phyloP scores from a whole-genome alignment of 2,329 filamentous ascomycete genomes.

The Sclerotinia spermophila region DNA sequence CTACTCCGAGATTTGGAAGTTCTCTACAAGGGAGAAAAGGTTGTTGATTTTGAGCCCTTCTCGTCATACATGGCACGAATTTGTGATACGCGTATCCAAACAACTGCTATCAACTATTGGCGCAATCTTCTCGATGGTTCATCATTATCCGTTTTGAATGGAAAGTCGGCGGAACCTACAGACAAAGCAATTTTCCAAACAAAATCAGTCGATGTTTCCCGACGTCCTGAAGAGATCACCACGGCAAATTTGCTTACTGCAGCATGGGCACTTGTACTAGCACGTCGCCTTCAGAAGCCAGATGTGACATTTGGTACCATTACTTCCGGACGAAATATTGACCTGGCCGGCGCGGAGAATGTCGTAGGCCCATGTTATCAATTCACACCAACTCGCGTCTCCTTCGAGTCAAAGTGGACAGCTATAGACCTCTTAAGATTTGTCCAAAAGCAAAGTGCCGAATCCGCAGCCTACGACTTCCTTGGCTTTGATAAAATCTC shows the following conservation, averaged over 20 bases:
- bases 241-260: conserved; percentile 43
- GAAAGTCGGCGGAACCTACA: conserved; percentile 18
- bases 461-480: conserved; percentile 37
- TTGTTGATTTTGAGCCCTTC: conserved; percentile 39
- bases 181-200: conserved; percentile 38
- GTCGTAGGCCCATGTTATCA: conserved; percentile 46
- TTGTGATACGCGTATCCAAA: conserved; percentile 30
- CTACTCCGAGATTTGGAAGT: conserved; percentile 26
- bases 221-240: conserved; percentile 39
- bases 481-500: conserved; percentile 39
- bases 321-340: conserved; percentile 43
- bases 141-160: conserved; percentile 21
- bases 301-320: conserved; percentile 35
- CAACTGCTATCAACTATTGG: conserved; percentile 43
- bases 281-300: conserved; percentile 28
- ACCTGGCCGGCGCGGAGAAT: conserved; percentile 38
- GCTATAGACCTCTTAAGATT: conserved; percentile 36
- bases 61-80: conserved; percentile 39
- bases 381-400: conserved; percentile 44
- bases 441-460: conserved; percentile 37
- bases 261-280: conserved; percentile 43
- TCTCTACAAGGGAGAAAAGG: conserved; percentile 37
- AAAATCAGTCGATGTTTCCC: conserved; percentile 26
- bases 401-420: conserved; percentile 38
- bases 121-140: conserved; percentile 41